Base-by-base conservation (phyloP, 2,329 filamentous ascomycete species). In the Pezicula neosporulosa region DNA sequence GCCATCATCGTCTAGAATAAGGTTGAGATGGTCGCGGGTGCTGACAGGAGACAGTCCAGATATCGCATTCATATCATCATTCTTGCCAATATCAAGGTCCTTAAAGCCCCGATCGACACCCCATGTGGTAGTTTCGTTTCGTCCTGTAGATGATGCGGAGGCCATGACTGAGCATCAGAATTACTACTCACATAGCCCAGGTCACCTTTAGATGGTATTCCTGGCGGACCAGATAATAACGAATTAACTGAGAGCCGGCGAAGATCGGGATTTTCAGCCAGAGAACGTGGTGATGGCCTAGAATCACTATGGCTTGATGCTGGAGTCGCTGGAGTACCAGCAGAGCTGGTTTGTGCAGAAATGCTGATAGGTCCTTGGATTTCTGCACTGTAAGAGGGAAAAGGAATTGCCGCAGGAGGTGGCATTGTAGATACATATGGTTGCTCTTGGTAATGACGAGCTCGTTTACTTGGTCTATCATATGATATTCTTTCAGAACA, bases 51-150 rank as follows among this genome's bases (percentile, higher is more conserved):
- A 71, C 43, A 68, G 68, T 43, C 68, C 72, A 39, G 77, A 77
- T 37, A 92, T 84, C 15, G 87, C 87, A 46, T 79, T 79, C 28
- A 72, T 69, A 58, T 93, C 89, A 61, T 90, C 81, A 59, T 92
- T 92, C 47, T 77, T 80, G 27, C 82, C 82, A 1, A 88, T 71
- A 60, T 93, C 89, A 18, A 82, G 70, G 68, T 93, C 89, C 9
- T 78, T 77, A 54, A 83, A 75, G 1, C 89, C 89, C 50, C 81
- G 75, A 62, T 93, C 89, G 53, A 87, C 79, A 6, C 89, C 89
- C 64, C 88, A 90, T 41, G 76, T 80, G 6, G 70, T 77, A 35
- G 69, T 68, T 56, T 73, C 63, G n/a, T n/a, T 53, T 71, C 51
- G 41, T 56, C 63, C 62, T 53, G 56, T 47, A 44, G 55, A 50